These are phyloP conservation scores for Tetradesmus lagerheimii DNA, from an alignment of 139 green algal species.

Conservation along the genomic window DNA sequence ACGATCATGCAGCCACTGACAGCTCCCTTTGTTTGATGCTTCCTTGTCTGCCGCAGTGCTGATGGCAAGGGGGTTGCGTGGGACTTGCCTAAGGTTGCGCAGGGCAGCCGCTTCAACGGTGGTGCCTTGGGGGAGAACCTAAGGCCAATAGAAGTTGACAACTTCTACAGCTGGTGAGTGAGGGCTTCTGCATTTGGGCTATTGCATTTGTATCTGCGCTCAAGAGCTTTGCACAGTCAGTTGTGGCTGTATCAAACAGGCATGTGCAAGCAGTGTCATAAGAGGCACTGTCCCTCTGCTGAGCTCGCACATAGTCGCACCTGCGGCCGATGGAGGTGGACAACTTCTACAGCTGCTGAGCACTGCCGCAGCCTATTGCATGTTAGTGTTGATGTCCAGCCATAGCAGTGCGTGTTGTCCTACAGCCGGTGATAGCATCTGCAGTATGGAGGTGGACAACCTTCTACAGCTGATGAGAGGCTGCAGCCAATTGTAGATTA, in stretches of 20 bases:
- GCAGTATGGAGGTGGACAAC: too few species aligned
- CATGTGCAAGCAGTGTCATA: neutral
- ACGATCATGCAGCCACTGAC: neutral
- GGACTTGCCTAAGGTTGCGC: conserved; percentile 22
- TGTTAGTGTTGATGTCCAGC: too few species aligned
- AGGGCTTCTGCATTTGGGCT: neutral
- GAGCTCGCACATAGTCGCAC: conserved; percentile 4
- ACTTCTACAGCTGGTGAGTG: conserved; percentile 36
- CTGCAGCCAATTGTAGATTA: too few species aligned
- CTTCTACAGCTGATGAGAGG: too few species aligned
- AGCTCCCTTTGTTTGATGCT: conserved; percentile 3
- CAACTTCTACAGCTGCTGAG: too few species aligned
- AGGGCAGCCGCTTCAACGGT: conserved; percentile 34
- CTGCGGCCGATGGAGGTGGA: neutral
- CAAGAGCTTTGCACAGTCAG: too few species aligned
- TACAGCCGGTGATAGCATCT: too few species aligned
- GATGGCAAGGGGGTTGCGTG: conserved; percentile 34
- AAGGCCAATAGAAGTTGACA: conserved; percentile 14
- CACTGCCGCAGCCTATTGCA: too few species aligned
- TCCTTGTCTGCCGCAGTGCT: neutral
- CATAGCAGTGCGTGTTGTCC: too few species aligned
- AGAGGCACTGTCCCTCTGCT: neutral
- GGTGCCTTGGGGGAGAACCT: conserved; percentile 17
- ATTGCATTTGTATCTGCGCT: too few species aligned
- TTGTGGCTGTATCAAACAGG: too few species aligned